Percentiles rank a stretch among this genome's conserved stretches.
These are phyloP conservation scores for Candida multigemmis DNA, from an alignment of 805 yeast species.

Conservation along the genomic window DNA sequence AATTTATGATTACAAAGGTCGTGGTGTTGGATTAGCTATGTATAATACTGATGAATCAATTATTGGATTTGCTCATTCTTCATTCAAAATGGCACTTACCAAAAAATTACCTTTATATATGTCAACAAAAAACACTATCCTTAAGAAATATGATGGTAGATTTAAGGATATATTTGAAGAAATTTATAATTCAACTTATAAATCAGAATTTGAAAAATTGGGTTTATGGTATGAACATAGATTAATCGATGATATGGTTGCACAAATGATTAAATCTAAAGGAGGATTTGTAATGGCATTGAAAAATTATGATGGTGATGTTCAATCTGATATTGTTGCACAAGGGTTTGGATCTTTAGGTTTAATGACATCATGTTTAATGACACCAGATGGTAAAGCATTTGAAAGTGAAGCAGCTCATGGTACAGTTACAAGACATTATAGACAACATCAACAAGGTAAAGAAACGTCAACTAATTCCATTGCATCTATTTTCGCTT, in stretches of 20 bases:
- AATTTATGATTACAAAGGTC: slow-evolving; percentile 59
- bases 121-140: slow-evolving; percentile 73
- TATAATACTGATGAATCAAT: slow-evolving; percentile 78
- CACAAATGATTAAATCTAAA: slow-evolving; percentile 78
- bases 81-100: slow-evolving; percentile 64
- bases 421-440: slow-evolving; percentile 83
- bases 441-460: slow-evolving; percentile 73
- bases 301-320: slow-evolving; percentile 84
- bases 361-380: slow-evolving; percentile 73
- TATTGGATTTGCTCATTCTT: slow-evolving; percentile 69
- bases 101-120: slow-evolving; percentile 57
- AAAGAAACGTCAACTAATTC: slow-evolving; percentile 80
- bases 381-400: slow-evolving; percentile 82
- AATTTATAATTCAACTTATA: slow-evolving; percentile 51
- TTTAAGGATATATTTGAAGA: slow-evolving; percentile 74
- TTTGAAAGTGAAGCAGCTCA: slow-evolving; percentile 84
- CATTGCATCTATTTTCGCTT: slow-evolving; percentile 77
- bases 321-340: slow-evolving; percentile 77
- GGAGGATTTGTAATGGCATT: slow-evolving; percentile 78
- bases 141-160: slow-evolving; percentile 75
- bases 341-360: slow-evolving; percentile 84
- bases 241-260: slow-evolving; percentile 82
- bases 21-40: slow-evolving; percentile 81
- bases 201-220: slow-evolving; percentile 44
- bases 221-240: slow-evolving; percentile 74